Percentiles rank a stretch among this genome's conserved stretches.
These are phyloP conservation scores for Candida neerlandica DNA, from an alignment of 1,139 yeast species.

Conservation along the genomic window DNA sequence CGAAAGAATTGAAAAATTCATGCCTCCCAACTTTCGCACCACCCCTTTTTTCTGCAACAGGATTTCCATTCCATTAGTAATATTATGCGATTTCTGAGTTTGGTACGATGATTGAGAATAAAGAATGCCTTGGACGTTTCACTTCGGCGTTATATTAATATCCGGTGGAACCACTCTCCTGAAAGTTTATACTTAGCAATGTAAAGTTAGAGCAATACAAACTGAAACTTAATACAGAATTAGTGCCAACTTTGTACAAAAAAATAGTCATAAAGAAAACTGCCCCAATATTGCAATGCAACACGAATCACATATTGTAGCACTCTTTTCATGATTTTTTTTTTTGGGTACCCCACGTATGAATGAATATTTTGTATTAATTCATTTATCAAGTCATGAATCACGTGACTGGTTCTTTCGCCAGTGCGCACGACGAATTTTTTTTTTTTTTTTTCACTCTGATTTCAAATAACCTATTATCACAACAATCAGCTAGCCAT, in stretches of 20 bases:
- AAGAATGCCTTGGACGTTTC: neutral
- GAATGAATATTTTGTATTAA: too few relatives aligned
- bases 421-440: neutral
- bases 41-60: neutral
- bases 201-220: too few relatives aligned
- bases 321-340: neutral
- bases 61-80: neutral
- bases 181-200: too few relatives aligned
- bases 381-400: neutral
- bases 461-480: neutral
- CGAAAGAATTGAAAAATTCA: neutral
- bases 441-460: constrained; percentile 1
- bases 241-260: neutral
- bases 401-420: neutral
- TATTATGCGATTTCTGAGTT: neutral
- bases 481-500: neutral
- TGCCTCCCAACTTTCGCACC: neutral
- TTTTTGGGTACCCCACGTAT: too few relatives aligned
- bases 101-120: neutral
- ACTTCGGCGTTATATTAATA: neutral
- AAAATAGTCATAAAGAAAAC: neutral
- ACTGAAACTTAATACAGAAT: neutral
- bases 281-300: neutral
- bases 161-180: neutral
- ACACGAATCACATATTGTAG: neutral